Conservation (phyloP, 2,329 filamentous ascomycete genomes). For the Neonectria magnoliae region DNA sequence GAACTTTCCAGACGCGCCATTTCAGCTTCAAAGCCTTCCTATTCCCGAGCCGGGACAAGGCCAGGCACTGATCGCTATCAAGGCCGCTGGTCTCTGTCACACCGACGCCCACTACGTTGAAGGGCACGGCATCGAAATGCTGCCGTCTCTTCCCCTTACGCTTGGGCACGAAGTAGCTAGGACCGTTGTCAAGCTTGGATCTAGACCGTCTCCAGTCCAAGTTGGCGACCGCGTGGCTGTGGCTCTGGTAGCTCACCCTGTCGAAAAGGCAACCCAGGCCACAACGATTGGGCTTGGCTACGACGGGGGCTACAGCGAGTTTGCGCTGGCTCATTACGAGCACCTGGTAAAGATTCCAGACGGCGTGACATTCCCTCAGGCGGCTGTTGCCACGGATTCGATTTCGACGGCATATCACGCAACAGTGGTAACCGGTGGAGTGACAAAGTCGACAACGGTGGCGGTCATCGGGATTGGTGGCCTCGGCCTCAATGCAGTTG, state of each 20-base stretch:
- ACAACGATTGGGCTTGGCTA: constrained; percentile 12
- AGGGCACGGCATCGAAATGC: constrained; percentile 13
- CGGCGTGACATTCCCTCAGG: constrained; percentile 14
- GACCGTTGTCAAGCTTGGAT: constrained; percentile 18
- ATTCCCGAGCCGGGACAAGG: constrained; percentile 17
- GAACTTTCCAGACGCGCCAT: background rate
- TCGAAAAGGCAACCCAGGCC: constrained; percentile 10
- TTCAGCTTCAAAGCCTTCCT: constrained; percentile 13
- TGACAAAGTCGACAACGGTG: constrained; percentile 5
- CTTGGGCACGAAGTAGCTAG: constrained; percentile 25
- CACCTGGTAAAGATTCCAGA: constrained; percentile 23
- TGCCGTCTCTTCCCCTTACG: constrained; percentile 14
- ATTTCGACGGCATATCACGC: constrained; percentile 26
- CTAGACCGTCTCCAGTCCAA: constrained; percentile 10
- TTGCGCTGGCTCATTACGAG: constrained; percentile 8
- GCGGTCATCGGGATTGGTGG: constrained; percentile 22
- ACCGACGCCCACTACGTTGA: constrained; percentile 21
- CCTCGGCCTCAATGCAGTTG: constrained; percentile 24
- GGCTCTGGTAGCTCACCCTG: constrained; percentile 20
- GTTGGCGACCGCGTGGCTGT: constrained; percentile 22
- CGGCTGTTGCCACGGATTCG: constrained; percentile 25
- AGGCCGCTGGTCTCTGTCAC: constrained; percentile 25
- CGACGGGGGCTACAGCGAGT: constrained; percentile 12
- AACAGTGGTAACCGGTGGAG: constrained; percentile 8
- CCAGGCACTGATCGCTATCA: constrained; percentile 20